These are phyloP conservation scores for Simplicillium sp. DNA, from an alignment of 2,329 filamentous ascomycete species.

Conservation along the genomic window DNA sequence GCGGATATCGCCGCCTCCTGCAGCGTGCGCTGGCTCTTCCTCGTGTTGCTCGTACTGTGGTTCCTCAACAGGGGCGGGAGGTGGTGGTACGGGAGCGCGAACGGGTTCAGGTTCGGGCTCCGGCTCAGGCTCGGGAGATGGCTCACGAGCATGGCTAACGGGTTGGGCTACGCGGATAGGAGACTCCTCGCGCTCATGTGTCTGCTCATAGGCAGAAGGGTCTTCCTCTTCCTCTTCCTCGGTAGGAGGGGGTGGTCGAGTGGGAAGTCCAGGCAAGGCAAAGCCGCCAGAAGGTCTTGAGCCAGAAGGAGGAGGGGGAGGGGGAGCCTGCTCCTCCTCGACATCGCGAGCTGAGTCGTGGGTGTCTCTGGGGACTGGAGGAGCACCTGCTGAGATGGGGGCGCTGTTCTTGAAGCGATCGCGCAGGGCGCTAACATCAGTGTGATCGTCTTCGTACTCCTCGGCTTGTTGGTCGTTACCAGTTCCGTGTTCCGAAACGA, in stretches of 20 bases:
- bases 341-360: conserved; percentile 1
- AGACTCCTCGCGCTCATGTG: conserved; percentile 49
- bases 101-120: conserved; percentile 3
- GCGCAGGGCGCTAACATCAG: conserved; percentile 63
- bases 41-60: conserved; percentile 3
- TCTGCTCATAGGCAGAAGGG: not conserved
- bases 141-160: conserved; percentile 50
- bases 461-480: conserved; percentile 33
- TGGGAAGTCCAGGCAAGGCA: conserved; percentile 68
- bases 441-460: conserved; percentile 28
- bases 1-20: conserved; percentile 49
- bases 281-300: conserved; percentile 68
- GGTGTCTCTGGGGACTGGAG: conserved; percentile 22
- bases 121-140: conserved; percentile 5
- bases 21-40: conserved; percentile 18
- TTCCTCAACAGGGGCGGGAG: conserved; percentile 1
- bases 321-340: conserved; percentile 30
- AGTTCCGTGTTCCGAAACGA: conserved; percentile 48
- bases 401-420: conserved; percentile 75
- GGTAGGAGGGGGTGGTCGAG: conserved; percentile 44
- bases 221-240: conserved; percentile 49
- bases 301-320: conserved; percentile 43
- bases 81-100: not conserved
- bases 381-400: conserved; percentile 49
- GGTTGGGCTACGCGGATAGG: conserved; percentile 83